Conservation (phyloP, 2,329 filamentous ascomycete species). For the Penicillium sp. region DNA sequence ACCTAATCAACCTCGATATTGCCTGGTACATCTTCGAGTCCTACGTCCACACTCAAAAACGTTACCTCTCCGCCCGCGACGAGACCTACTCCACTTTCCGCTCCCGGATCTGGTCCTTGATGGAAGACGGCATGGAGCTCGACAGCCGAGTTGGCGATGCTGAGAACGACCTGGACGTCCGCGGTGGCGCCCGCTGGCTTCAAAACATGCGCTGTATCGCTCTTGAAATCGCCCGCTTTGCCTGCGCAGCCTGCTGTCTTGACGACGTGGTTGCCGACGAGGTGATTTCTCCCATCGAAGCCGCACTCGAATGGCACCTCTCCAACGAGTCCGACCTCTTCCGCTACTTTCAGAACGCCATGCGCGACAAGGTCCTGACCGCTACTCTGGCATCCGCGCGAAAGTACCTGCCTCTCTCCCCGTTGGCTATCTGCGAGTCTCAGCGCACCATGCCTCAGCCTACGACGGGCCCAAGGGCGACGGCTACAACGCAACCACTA, state of each 20-base stretch:
- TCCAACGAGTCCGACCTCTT: conserved; percentile 34
- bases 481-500: conserved; percentile 1
- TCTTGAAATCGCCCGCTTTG: conserved; percentile 44
- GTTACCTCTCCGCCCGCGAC: conserved; percentile 28
- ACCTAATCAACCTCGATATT: conserved; percentile 54
- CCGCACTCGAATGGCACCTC: conserved; percentile 34
- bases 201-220: conserved; percentile 39
- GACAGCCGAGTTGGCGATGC: conserved; percentile 9
- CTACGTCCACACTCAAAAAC: conserved; percentile 32
- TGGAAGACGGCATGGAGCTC: conserved; percentile 34
- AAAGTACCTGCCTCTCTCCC: conserved; percentile 41
- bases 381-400: conserved; percentile 33
- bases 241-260: conserved; percentile 31
- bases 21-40: conserved; percentile 53
- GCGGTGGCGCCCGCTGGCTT: conserved; percentile 31
- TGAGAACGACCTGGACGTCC: conserved; percentile 18
- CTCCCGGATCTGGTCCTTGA: conserved; percentile 40
- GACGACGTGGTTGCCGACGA: conserved; percentile 32
- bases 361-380: conserved; percentile 34
- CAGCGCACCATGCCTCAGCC: conserved; percentile 32
- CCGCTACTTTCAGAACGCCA: conserved; percentile 31
- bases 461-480: conserved; percentile 7
- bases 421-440: conserved; percentile 44
- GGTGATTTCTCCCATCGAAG: conserved; percentile 35
- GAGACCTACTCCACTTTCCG: conserved; percentile 37